These are phyloP conservation scores for Microbotryum silenes-acaulis DNA, from an alignment of 1,284 basidiomycete species.

Conservation along the genomic window DNA sequence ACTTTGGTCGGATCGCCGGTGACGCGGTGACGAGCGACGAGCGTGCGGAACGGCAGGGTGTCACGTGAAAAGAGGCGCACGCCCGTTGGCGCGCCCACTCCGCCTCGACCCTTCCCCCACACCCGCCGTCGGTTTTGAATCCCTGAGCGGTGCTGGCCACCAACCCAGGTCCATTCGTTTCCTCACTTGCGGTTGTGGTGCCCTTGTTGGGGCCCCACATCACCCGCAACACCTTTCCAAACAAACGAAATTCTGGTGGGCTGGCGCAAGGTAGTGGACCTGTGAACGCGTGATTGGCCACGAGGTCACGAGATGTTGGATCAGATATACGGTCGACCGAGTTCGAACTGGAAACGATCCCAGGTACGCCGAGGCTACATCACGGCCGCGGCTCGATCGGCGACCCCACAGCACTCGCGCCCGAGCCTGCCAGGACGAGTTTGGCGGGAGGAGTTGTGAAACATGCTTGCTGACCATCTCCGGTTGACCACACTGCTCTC, in stretches of 20 bases:
- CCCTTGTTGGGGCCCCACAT: background rate
- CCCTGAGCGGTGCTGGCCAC: background rate
- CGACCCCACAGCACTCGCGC: constrained; percentile 1
- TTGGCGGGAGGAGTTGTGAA: background rate
- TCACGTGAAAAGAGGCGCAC: background rate
- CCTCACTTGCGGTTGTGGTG: constrained; percentile 2
- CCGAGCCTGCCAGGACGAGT: background rate
- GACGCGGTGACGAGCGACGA: background rate
- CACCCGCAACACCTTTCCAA: background rate
- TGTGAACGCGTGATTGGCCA: background rate
- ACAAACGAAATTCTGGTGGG: background rate
- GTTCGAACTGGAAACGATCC: constrained; percentile 62
- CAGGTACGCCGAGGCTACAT: constrained; percentile 48
- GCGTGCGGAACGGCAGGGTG: background rate
- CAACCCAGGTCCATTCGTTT: background rate
- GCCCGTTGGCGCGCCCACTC: too few species aligned
- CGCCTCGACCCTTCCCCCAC: too few species aligned
- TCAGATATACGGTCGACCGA: constrained; percentile 69
- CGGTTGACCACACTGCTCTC: background rate
- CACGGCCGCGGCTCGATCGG: background rate
- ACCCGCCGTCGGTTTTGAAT: background rate
- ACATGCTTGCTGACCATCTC: too few species aligned
- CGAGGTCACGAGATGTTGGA: constrained; percentile 62
- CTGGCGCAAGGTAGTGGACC: background rate
- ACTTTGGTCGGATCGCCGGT: background rate